These are phyloP conservation scores for Pochonia chlamydosporia DNA, from an alignment of 2,329 filamentous ascomycete species.

Conservation along the genomic window DNA sequence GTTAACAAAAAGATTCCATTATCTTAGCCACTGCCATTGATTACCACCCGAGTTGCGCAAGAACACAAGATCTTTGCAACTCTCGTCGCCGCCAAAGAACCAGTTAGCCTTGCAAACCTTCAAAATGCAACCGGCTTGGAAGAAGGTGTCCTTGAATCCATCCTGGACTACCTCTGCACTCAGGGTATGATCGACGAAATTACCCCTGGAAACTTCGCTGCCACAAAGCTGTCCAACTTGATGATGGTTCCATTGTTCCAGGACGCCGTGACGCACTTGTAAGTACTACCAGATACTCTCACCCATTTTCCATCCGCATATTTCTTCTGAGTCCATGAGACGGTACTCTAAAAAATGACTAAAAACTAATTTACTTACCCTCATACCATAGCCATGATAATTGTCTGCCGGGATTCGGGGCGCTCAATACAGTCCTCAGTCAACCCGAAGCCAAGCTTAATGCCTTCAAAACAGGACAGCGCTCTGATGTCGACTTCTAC, in stretches of 20 bases:
- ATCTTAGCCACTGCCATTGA: slow-evolving; percentile 9
- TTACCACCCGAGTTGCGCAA: slow-evolving; percentile 12
- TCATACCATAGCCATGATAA: slow-evolving; percentile 14
- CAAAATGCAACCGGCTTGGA: slow-evolving; percentile 6
- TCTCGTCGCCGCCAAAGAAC: slow-evolving; percentile 4
- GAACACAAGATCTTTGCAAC: slow-evolving; percentile 11
- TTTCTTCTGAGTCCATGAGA: background rate
- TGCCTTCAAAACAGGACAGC: slow-evolving; percentile 13
- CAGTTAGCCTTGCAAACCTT: slow-evolving; percentile 8
- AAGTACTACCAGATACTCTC: too few relatives aligned
- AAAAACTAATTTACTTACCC: too few relatives aligned
- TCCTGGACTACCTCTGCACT: slow-evolving; percentile 12
- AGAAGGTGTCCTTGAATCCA: slow-evolving; percentile 7
- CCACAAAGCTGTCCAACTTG: slow-evolving; percentile 10
- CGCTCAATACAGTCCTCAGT: slow-evolving; percentile 11
- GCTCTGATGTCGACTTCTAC: slow-evolving; percentile 12
- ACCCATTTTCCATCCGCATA: background rate
- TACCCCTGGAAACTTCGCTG: slow-evolving; percentile 5
- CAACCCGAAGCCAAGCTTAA: slow-evolving; percentile 7
- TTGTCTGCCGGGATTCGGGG: slow-evolving; percentile 10
- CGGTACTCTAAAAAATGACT: too few relatives aligned
- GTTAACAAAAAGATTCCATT: too few relatives aligned
- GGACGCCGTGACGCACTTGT: slow-evolving; percentile 13
- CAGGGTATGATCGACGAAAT: slow-evolving; percentile 11
- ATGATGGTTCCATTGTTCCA: slow-evolving; percentile 10